Evolutionary conservation across 2,329 filamentous ascomycete genomes (phyloP).

Genomic region (Mollisiaceae sp.): DNA sequence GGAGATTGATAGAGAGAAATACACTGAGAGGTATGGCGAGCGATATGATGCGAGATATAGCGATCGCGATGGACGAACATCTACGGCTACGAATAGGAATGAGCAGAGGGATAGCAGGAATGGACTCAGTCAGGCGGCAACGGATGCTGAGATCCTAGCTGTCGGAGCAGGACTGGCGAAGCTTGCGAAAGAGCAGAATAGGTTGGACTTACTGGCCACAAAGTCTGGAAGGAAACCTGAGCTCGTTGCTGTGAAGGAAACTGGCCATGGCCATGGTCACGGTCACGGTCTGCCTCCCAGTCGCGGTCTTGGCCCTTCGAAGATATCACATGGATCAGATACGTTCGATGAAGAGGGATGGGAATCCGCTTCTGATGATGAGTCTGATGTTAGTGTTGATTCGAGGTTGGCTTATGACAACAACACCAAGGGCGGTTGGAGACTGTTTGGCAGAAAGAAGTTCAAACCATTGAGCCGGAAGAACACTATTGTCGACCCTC

Average conservation of each 20-base stretch:
- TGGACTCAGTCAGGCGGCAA: conserved; percentile 36
- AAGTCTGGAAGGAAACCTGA: conserved; percentile 32
- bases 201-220: conserved; percentile 44
- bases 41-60: conserved; percentile 19
- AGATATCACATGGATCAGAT: conserved; percentile 39
- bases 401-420: conserved; percentile 65
- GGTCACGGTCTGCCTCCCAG: conserved; percentile 22
- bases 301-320: conserved; percentile 38
- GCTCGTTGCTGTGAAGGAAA: conserved; percentile 23
- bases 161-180: conserved; percentile 53
- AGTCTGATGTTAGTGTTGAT: conserved; percentile 56
- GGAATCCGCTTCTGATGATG: conserved; percentile 62
- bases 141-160: conserved; percentile 53
- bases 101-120: conserved; percentile 25
- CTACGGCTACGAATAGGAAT: conserved; percentile 26
- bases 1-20: conserved; percentile 37
- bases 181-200: conserved; percentile 48
- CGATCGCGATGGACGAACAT: conserved; percentile 20
- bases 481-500: conserved; percentile 60
- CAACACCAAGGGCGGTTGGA: conserved; percentile 39
- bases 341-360: conserved; percentile 57
- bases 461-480: conserved; percentile 45
- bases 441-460: conserved; percentile 42
- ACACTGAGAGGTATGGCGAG: conserved; percentile 21
- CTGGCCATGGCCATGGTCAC: conserved; percentile 12